Evolutionary conservation across 2,329 filamentous ascomycete genomes (phyloP), one percentile per base, ranked within the genome.

Genomic region (Microsporum audouinii): DNA sequence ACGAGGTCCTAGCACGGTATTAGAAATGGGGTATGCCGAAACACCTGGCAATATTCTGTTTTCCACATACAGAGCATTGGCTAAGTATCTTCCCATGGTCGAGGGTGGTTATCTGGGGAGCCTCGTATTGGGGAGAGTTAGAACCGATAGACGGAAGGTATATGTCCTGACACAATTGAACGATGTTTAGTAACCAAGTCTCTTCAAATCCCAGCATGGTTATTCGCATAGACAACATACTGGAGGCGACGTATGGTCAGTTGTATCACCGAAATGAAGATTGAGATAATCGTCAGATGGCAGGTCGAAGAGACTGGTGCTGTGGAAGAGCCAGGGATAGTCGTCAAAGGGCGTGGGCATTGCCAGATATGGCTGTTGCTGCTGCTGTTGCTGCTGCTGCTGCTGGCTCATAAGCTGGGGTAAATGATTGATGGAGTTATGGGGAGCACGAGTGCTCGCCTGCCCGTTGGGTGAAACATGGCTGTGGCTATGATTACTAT

Each of bases 271-370:
- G 49, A 65, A 65, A 61, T 65, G 64, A 3, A 64, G 58, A 34
- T 63, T 62, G 2, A 65, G 58, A 39, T 65, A 65, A n/a, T 65
- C 64, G 53, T 65, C 63, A 1, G 64, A 63, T 3, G 64, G 64
- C 8, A 65, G 61, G 29, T 65, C 63, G 45, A 65, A 65, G 5
- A 65, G 60, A 57, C 64, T 64, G 3, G 58, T 45, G 6, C 61
- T 58, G 17, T 63, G 63, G 59, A 65, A 65, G 10, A 64, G 58
- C 64, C 64, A 65, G 2, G 62, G 58, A 58, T 63, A 63, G 45
- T 63, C 63, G 33, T 63, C 60, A 8, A 56, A 62, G 5, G 51
- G 41, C 2, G 33, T 57, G 6, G 58, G 55, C 8, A 55, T 58
- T 4, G 60, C 31, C 14, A 63, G 27, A 31, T 56, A 63, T 5